Evolutionary conservation across 2,329 filamentous ascomycete species (phyloP), one percentile per base, ranked within the genome.

Genomic region (Arthrobotrys megalospora): DNA sequence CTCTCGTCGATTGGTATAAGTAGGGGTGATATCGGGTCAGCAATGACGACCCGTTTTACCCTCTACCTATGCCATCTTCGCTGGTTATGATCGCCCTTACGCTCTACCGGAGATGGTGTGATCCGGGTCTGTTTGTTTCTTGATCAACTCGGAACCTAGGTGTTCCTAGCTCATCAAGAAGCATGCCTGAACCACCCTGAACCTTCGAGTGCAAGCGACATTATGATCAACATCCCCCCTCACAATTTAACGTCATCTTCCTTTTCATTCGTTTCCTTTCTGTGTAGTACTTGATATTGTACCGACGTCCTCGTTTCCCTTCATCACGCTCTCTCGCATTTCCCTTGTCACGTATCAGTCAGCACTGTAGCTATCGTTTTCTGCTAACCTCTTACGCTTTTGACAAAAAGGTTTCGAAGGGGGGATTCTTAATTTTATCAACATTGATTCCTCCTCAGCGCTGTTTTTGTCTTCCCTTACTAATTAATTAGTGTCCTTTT

Each of bases 161-260:
- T 8, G n/a, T n/a, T 32, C 52, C 50, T 53, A 12, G 50, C 28
- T 53, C 28, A 5, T 34, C 50, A n/a, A 12, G 50, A 53, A 24
- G 50, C 10, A 5, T 14, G 28, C 11, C 19, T 2, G 8, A 14
- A 21, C 7, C 28, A 19, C 52, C 32, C 36, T 28, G 16, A 19
- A 10, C 12, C 1, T 10, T 28, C 19, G 6, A 16, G 8, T 16
- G 24, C 55, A 43, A n/a, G 3, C 12, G 21, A 16, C 34, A n/a
- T 60, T 19, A 8, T 16, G 55, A 43, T 34, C 48, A 12, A 21
- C 19, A 24, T 21, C 55, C 12, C 55, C 55, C 36, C 36, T 60
- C 55, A 41, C 21, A 41, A 43, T 11, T 60, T 60, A 60, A 60
- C 36, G 55, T 43, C 36, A 43, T 38, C 11, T 58, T 58, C 16